Base-by-base conservation (phyloP, 345 rosid genomes). In the Sonneratia alba region DNA sequence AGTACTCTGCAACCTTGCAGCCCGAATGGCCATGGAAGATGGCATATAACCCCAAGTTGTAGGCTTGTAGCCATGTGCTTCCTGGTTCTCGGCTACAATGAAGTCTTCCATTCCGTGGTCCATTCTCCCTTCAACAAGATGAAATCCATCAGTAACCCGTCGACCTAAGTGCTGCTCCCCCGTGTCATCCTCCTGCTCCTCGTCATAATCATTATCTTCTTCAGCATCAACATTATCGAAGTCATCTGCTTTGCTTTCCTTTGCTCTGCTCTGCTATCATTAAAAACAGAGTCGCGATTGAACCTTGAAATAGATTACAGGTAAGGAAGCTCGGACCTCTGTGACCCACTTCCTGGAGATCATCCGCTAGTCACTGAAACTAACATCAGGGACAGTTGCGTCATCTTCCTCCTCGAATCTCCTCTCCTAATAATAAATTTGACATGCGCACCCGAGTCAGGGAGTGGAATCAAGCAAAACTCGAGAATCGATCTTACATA, bases 1-100 rank as follows among this genome's bases (percentile, higher is more conserved):
- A 66, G 78, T 85, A 87, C 36, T 77, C 74, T 0, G 89, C 88
- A 49, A 83, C 90, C 66, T 79, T 70, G 47, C 69, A 69, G 48
- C 90, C 85, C 6, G 81, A 83, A 67, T 86, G 90, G 10, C 89
- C 87, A 34, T 87, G 82, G 40, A 85, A 87, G 51, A 88, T 86
- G 7, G 89, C 91, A 76, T 83, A 81, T 19, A 85, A 68, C 1
- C 85, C 84, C 36, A 88, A 45, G 0, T 80, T 75, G 72, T 85
- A 79, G 10, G 32, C 32, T 27, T 27, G 0, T 27, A 27, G 32
- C 83, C 85, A 2, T 81, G 42, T 8, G 72, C 61, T 2, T 76
- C 55, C 67, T 80, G 80, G 13, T 53, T 79, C 68, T 88, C 81
- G 27, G 83, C 84, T 1, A 85, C 85, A 21, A 83, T 75, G 75